Evolutionary conservation across 805 yeast species (phyloP).

Genomic region (Candida succiphila): DNA sequence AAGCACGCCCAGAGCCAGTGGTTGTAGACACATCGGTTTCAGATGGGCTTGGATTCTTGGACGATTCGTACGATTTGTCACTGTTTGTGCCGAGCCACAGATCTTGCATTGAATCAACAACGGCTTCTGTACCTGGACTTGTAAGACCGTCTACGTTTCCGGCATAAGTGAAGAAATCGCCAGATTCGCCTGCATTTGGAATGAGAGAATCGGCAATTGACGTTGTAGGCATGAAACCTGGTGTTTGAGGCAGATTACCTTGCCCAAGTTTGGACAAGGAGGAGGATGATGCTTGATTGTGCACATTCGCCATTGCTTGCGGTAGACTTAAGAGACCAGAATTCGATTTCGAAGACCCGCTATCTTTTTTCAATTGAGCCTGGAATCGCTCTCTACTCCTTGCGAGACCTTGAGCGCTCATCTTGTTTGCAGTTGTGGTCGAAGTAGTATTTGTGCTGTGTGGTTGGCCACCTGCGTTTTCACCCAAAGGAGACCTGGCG

Average conservation of each 20-base stretch:
- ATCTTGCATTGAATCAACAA: too few species aligned
- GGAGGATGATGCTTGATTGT: background rate
- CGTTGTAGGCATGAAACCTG: conserved; percentile 13
- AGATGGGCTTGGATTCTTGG: too few species aligned
- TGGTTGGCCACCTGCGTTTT: background rate
- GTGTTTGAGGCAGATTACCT: conserved; percentile 12
- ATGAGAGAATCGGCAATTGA: too few species aligned
- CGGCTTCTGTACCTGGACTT: too few species aligned
- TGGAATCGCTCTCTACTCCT: conserved; percentile 13
- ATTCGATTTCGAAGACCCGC: too few species aligned
- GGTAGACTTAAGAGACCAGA: background rate
- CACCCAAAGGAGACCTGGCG: background rate
- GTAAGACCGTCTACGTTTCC: too few species aligned
- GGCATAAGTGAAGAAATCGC: too few species aligned
- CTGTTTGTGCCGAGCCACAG: too few species aligned
- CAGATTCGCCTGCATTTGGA: too few species aligned
- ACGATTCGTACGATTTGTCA: too few species aligned
- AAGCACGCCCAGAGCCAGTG: too few species aligned
- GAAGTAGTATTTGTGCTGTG: background rate
- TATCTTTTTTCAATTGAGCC: conserved; percentile 12
- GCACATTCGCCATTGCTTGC: background rate
- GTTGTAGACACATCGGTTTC: too few species aligned
- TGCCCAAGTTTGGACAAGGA: background rate
- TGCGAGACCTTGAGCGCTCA: conserved; percentile 8
- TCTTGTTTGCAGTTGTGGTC: conserved; percentile 2